These are phyloP conservation scores for Tulasnella sp. DNA, from an alignment of 768 basidiomycete genomes.

Conservation along the genomic window DNA sequence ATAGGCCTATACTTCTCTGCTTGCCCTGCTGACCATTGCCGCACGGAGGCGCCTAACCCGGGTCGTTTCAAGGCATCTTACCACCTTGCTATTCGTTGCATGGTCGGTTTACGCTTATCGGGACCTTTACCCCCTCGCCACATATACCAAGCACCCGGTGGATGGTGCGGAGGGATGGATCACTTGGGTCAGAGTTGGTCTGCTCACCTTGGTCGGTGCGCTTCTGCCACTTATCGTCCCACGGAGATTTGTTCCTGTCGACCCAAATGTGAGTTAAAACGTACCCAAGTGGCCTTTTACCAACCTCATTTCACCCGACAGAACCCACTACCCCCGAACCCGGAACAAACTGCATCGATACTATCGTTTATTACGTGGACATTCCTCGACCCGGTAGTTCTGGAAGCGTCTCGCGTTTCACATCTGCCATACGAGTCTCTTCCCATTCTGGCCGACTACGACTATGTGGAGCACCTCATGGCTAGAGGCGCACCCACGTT, in stretches of 20 bases:
- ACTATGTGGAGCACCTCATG: conserved; percentile 43
- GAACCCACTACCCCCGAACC: conserved; percentile 47
- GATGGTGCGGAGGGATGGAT: conserved; percentile 55
- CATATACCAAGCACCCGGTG: conserved; percentile 54
- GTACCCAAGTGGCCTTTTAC: not conserved
- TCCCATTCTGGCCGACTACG: conserved; percentile 55
- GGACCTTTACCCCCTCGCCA: conserved; percentile 60
- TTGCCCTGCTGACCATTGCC: conserved; percentile 50
- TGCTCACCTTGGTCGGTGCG: conserved; percentile 53
- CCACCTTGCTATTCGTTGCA: conserved; percentile 52
- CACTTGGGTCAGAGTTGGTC: conserved; percentile 58
- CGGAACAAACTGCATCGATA: conserved; percentile 57
- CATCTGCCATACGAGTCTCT: conserved; percentile 52
- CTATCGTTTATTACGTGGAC: conserved; percentile 52
- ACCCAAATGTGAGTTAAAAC: conserved; percentile 51
- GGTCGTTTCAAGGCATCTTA: conserved; percentile 53
- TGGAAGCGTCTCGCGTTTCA: conserved; percentile 49
- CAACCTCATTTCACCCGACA: conserved; percentile 37
- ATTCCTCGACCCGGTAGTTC: conserved; percentile 60
- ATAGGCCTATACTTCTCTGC: conserved; percentile 53
- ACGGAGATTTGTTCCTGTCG: conserved; percentile 59
- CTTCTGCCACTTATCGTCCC: conserved; percentile 61
- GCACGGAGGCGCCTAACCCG: conserved; percentile 48
- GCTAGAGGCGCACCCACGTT: conserved; percentile 41
- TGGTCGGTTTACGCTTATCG: conserved; percentile 52